These are phyloP conservation scores for Tetragonia tetragonoides DNA, from an alignment of 148 eudicot species.

Conservation along the genomic window DNA sequence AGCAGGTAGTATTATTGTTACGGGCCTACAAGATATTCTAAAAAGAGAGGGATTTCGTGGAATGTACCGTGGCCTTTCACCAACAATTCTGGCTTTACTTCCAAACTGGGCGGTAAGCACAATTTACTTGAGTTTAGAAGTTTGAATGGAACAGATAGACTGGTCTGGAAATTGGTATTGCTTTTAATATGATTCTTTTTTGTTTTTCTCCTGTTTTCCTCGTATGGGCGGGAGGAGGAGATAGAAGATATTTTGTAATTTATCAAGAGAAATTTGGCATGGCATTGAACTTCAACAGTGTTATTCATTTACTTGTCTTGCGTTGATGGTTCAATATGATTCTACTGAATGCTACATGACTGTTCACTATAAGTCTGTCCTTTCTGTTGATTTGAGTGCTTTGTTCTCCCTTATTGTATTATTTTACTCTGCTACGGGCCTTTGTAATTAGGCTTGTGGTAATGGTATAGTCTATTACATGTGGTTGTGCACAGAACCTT, in stretches of 20 bases:
- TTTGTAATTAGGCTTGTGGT: not conserved
- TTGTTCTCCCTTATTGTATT: not conserved
- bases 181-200: not conserved
- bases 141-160: conserved; percentile 2
- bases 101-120: conserved; percentile 97
- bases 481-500: not conserved
- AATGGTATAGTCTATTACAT: not conserved
- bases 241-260: not conserved
- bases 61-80: conserved; percentile 91
- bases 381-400: not conserved
- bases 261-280: not conserved
- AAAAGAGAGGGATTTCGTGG: conserved; percentile 75
- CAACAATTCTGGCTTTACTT: conserved; percentile 83
- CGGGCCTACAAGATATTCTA: conserved; percentile 66
- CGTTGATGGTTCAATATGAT: no score
- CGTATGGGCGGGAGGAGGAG: not conserved
- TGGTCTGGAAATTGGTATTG: not conserved
- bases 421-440: not conserved
- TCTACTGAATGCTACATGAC: no score
- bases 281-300: not conserved
- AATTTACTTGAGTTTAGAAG: conserved; percentile 5
- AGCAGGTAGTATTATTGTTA: conserved; percentile 79
- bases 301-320: not conserved
- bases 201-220: no score
- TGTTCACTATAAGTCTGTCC: not conserved